A percentile compares a stretch with the other conserved stretches of the same genome.
These are phyloP conservation scores for Paracoccidioides brasiliensis DNA, from an alignment of 2,329 filamentous ascomycete species.

Conservation along the genomic window DNA sequence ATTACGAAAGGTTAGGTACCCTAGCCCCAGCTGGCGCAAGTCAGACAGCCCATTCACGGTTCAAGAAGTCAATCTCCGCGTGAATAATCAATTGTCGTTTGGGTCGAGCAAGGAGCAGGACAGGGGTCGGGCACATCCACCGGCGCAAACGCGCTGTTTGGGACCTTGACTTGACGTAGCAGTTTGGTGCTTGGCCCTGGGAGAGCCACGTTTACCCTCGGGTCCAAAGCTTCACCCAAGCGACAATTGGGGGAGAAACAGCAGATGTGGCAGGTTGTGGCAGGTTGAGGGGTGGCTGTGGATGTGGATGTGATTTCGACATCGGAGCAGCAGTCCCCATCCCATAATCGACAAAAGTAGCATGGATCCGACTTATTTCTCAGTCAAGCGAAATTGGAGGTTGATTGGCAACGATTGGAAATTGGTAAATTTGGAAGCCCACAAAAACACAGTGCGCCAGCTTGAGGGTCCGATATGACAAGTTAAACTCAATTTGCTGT, in stretches of 20 bases:
- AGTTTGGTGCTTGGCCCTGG: not conserved
- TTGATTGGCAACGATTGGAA: not conserved
- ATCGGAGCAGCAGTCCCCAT: not conserved
- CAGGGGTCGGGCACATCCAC: slow-evolving; percentile 1
- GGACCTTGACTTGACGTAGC: not conserved
- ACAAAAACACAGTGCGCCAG: not conserved
- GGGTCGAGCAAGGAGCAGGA: not conserved
- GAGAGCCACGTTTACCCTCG: not conserved
- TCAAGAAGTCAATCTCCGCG: not conserved
- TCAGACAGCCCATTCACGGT: not conserved
- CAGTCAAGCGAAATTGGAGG: slow-evolving; percentile 1
- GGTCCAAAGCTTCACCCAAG: not conserved
- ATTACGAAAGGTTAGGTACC: not conserved
- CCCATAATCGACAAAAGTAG: not conserved
- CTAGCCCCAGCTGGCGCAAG: not conserved
- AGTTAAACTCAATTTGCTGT: not conserved
- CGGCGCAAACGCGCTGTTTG: not conserved
- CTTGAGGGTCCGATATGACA: not conserved
- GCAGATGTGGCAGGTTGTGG: not conserved
- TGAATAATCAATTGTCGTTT: not conserved
- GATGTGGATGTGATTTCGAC: not conserved
- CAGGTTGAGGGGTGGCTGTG: not conserved
- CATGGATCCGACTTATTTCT: slow-evolving; percentile 3
- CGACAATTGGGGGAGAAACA: not conserved
- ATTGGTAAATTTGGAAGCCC: not conserved